Base-by-base conservation (phyloP, 2,329 filamentous ascomycete species). In the Penicillium sclerotiorum region DNA sequence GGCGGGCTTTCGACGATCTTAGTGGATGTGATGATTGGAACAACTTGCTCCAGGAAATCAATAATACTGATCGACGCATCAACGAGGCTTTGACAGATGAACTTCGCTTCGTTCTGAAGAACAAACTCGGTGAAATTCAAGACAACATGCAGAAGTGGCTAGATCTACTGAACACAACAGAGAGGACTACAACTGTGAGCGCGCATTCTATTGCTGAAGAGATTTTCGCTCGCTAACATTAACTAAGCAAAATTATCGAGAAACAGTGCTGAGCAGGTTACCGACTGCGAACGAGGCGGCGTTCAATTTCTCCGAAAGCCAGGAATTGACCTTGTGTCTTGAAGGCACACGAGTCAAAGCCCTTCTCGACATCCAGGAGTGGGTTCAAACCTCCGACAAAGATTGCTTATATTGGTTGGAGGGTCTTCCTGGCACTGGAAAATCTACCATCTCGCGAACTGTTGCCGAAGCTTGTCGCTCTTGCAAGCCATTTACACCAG, bases 381-480 rank as follows among this genome's bases (percentile, higher is more conserved):
- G 46, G 46, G 20, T 13, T 5, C 12, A 7, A 15, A 21, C 28
- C 11, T 12, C 30, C 4, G 17, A 37, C 11, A 15, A 30, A 1
- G 7, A 35, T 8, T 45, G 50, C 12, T 65, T 71, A 5, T 69
- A 62, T 50, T 69, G 65, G 67, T 47, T 70, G n/a, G 59, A 53
- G 30, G 68, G 68, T 8, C 59, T 64, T 58, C 64, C 66, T 28
- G 68, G 69, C 3, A 68, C 65, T 8, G 67, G 67, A 3, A 70
- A 70, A 45, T 68, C 64, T 2, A 68, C 64, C 5, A 63, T 69
- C 27, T 44, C 64, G n/a, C 55, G 60, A 5, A 68, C 65, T 4
- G 32, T 68, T 18, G 62, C 61, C 18, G 27, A n/a, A 20, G 18
- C 20, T 7, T 35, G 27, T 15, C 9, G 13, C 40, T 33, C 20